phyloP scores from a whole-genome alignment of 805 yeast species.

The Ogataea ramenticola region DNA sequence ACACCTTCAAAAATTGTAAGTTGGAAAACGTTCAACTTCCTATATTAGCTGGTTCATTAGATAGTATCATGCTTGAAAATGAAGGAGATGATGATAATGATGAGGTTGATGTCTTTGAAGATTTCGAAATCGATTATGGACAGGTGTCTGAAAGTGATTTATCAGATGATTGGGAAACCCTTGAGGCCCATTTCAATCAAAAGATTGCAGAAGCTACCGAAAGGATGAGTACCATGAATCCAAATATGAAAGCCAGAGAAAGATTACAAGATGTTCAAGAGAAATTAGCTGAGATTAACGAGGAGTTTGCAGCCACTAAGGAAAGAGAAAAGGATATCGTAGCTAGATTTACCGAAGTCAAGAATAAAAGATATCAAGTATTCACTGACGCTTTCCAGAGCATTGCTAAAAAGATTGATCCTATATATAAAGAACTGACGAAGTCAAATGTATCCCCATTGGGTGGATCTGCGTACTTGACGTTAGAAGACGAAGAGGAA shows the following conservation, averaged over 20 bases:
- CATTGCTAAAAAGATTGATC: slow-evolving; percentile 64
- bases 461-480: slow-evolving; percentile 91
- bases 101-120: slow-evolving; percentile 8
- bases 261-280: slow-evolving; percentile 63
- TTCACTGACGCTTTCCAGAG: slow-evolving; percentile 75
- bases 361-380: slow-evolving; percentile 46
- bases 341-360: slow-evolving; percentile 52
- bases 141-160: slow-evolving; percentile 36
- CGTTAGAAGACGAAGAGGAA: slow-evolving; percentile 82
- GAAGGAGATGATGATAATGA: slow-evolving; percentile 28
- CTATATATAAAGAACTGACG: slow-evolving; percentile 80
- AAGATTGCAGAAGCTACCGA: slow-evolving; percentile 27
- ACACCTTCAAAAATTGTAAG: slow-evolving; percentile 63
- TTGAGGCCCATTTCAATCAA: slow-evolving; percentile 19
- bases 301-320: slow-evolving; percentile 57
- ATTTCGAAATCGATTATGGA: slow-evolving; percentile 46
- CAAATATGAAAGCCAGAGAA: slow-evolving; percentile 77
- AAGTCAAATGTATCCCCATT: slow-evolving; percentile 60
- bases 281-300: slow-evolving; percentile 52
- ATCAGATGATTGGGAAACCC: slow-evolving; percentile 21
- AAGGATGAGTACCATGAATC: slow-evolving; percentile 49
- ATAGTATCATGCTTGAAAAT: slow-evolving; percentile 53
- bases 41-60: slow-evolving; percentile 50
- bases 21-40: slow-evolving; percentile 65
- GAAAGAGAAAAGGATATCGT: slow-evolving; percentile 48